A percentile compares a stretch with the other conserved stretches of the same genome.
Conservation (phyloP, 768 basidiomycete species). For the Lactarius tabidus region DNA sequence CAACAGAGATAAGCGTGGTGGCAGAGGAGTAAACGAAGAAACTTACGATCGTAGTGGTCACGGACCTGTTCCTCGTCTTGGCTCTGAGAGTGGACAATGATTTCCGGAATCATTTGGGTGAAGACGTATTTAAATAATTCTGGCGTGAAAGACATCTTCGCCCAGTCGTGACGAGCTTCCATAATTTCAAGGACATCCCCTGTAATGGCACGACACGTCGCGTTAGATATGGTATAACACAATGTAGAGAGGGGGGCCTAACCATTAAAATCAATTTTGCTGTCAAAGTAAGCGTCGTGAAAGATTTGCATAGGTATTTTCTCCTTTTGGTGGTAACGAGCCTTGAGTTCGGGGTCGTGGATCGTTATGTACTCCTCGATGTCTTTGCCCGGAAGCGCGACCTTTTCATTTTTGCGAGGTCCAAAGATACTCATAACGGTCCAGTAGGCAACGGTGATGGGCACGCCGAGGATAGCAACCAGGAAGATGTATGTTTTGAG, state of each 20-base stretch:
- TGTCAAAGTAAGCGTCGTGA: conserved; percentile 96
- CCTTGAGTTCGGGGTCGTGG: conserved; percentile 77
- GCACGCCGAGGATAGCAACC: conserved; percentile 66
- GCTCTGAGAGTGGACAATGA: conserved; percentile 81
- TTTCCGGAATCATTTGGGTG: conserved; percentile 83
- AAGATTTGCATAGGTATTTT: conserved; percentile 98
- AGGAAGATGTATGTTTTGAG: conserved; percentile 85
- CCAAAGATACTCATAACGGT: conserved; percentile 80
- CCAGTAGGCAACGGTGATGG: conserved; percentile 87
- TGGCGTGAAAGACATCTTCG: conserved; percentile 83
- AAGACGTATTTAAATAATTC: conserved; percentile 95
- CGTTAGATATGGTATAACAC: conserved; percentile 15
- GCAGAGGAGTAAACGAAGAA: conserved; percentile 6
- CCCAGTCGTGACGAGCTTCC: conserved; percentile 96
- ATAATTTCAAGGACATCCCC: conserved; percentile 91
- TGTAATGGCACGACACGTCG: conserved; percentile 32
- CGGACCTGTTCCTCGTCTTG: conserved; percentile 97
- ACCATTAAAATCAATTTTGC: conserved; percentile 97
- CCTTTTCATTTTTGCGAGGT: conserved; percentile 76
- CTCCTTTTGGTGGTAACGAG: conserved; percentile 72
- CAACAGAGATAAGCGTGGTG: conserved; percentile 11
- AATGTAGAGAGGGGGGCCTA: conserved; percentile 27
- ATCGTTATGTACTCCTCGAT: conserved; percentile 90
- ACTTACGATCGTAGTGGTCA: conserved; percentile 88
- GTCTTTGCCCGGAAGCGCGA: conserved; percentile 75